Evolutionary conservation across 306 rosid genomes (phyloP).

Genomic region (Malus sieversii): DNA sequence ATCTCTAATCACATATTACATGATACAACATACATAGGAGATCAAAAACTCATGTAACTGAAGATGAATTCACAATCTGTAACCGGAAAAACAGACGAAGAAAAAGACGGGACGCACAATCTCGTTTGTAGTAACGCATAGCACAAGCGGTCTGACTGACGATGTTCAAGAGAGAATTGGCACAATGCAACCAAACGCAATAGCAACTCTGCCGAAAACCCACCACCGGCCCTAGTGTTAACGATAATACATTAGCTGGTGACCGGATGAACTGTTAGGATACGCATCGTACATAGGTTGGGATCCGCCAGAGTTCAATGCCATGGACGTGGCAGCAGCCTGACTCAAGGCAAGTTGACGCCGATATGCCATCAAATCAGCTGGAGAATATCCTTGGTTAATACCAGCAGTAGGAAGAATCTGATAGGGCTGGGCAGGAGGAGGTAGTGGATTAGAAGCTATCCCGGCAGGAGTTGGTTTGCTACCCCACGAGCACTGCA

Average conservation of each 20-base stretch:
- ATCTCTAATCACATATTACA: slow-evolving; percentile 22
- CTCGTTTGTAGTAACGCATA: slow-evolving; percentile 17
- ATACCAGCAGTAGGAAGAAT: slow-evolving; percentile 52
- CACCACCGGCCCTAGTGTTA: not conserved
- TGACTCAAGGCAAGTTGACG: slow-evolving; percentile 70
- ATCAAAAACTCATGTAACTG: slow-evolving; percentile 17
- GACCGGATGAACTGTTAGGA: slow-evolving; percentile 51
- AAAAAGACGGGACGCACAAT: slow-evolving; percentile 21
- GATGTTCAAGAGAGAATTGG: slow-evolving; percentile 18
- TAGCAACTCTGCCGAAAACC: not conserved
- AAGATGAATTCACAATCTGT: not conserved
- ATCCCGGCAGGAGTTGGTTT: slow-evolving; percentile 82
- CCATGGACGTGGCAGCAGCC: slow-evolving; percentile 64
- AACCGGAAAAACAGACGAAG: not conserved
- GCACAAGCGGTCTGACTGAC: slow-evolving; percentile 2
- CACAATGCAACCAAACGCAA: not conserved
- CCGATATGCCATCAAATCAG: slow-evolving; percentile 67
- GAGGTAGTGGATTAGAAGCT: slow-evolving; percentile 61
- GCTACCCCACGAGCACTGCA: slow-evolving; percentile 96
- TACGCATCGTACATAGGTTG: slow-evolving; percentile 71
- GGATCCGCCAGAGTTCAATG: slow-evolving; percentile 46
- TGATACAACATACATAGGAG: slow-evolving; percentile 26
- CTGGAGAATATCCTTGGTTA: slow-evolving; percentile 66
- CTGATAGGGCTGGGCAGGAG: slow-evolving; percentile 63
- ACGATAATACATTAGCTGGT: slow-evolving; percentile 72